Conservation (phyloP, 495 filamentous ascomycete species). For the Xylaria cubensis region DNA sequence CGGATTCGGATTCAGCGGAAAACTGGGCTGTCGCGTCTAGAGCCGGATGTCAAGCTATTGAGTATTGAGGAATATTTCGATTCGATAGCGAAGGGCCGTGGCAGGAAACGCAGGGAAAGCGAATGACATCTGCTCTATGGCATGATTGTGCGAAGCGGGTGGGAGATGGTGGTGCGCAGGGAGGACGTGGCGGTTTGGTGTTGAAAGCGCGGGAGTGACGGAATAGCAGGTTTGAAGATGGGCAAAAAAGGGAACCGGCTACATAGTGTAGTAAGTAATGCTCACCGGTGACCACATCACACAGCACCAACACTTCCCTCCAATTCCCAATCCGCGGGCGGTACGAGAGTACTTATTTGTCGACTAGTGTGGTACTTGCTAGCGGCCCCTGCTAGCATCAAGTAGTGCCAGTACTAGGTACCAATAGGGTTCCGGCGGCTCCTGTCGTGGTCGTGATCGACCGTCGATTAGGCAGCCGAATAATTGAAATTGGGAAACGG, state of each 20-base stretch:
- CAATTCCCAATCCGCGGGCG: background rate
- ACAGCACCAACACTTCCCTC: background rate
- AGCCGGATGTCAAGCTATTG: background rate
- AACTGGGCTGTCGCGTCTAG: background rate
- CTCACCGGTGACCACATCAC: slow-evolving; percentile 10
- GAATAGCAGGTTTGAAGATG: background rate
- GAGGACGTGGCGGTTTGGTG: background rate
- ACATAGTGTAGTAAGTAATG: too few species aligned
- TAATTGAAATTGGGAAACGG: slow-evolving; percentile 18
- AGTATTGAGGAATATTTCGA: background rate
- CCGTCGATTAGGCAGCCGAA: slow-evolving; percentile 18
- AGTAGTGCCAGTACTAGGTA: background rate
- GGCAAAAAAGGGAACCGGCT: background rate
- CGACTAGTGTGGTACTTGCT: background rate
- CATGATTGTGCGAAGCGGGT: background rate
- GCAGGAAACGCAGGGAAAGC: slow-evolving; percentile 21
- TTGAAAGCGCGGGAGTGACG: slow-evolving; percentile 15
- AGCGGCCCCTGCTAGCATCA: background rate
- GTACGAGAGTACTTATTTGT: slow-evolving; percentile 9
- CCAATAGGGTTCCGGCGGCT: background rate
- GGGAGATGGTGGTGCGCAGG: too few species aligned
- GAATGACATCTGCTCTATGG: slow-evolving; percentile 26
- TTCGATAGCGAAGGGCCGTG: slow-evolving; percentile 1
- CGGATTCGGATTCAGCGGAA: slow-evolving; percentile 4
- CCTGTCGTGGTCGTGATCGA: background rate